A percentile compares a stretch with the other conserved stretches of the same genome.
Evolutionary conservation across 345 rosid genomes (phyloP).

Genomic region (Pistacia vera): DNA sequence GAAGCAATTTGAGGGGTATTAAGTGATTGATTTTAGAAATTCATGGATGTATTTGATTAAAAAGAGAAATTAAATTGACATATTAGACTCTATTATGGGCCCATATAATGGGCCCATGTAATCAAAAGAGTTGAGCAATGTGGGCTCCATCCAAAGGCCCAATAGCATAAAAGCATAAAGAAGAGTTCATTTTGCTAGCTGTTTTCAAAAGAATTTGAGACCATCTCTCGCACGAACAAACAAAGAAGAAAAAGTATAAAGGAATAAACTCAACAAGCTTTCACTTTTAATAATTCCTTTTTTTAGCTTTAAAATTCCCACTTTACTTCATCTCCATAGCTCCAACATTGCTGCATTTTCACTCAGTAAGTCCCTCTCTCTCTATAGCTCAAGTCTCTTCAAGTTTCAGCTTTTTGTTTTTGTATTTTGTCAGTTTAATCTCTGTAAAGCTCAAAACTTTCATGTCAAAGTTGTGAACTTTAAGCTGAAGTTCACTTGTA

Average conservation of each 20-base stretch:
- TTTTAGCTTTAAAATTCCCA: neutral
- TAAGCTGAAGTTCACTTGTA: neutral
- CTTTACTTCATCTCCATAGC: neutral
- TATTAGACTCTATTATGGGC: too few species aligned
- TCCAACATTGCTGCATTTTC: neutral
- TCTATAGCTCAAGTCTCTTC: neutral
- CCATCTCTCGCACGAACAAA: neutral
- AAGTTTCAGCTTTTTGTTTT: neutral
- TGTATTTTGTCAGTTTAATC: too few species aligned
- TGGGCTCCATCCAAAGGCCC: neutral
- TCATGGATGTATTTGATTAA: too few species aligned
- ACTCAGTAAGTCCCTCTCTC: neutral
- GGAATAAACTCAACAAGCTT: neutral
- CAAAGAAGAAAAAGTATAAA: too few species aligned
- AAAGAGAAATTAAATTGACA: too few species aligned
- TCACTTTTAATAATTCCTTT: neutral
- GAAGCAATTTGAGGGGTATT: too few species aligned
- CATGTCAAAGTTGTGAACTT: neutral
- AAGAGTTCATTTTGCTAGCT: neutral
- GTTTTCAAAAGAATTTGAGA: neutral
- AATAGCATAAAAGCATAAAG: neutral
- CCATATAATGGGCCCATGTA: too few species aligned
- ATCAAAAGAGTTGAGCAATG: too few species aligned
- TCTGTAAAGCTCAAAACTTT: neutral
- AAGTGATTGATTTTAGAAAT: too few species aligned